A percentile compares a stretch with the other conserved stretches of the same genome.
These are phyloP conservation scores for Alternaria brassicae DNA, from an alignment of 2,329 filamentous ascomycete species.

Conservation along the genomic window DNA sequence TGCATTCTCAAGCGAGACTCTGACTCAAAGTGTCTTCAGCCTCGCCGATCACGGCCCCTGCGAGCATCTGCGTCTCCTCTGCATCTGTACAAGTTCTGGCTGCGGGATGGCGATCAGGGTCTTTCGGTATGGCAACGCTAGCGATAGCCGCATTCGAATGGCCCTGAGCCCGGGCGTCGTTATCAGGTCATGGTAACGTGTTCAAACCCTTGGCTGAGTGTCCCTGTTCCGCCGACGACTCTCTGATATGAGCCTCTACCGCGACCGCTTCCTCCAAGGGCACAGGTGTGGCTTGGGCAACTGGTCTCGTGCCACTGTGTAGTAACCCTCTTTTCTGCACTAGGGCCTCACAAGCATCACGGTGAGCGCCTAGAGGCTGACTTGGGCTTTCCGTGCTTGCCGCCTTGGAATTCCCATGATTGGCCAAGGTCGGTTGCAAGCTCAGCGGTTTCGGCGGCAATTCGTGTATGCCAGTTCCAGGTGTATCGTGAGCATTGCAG, in stretches of 20 bases:
- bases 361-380: not conserved
- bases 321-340: not conserved
- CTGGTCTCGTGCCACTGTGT: not conserved
- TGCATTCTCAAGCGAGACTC: not conserved
- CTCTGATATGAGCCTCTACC: not conserved
- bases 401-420: not conserved
- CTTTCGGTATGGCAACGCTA: not conserved
- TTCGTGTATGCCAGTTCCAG: not conserved
- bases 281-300: not conserved
- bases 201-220: not conserved
- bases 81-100: not conserved
- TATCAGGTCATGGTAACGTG: not conserved
- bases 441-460: not conserved
- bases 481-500: not conserved
- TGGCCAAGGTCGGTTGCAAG: not conserved
- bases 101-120: slow-evolving; percentile 1
- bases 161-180: not conserved
- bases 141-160: not conserved
- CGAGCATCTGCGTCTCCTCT: not conserved
- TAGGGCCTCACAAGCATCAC: not conserved
- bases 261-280: not conserved
- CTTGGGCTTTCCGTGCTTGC: not conserved
- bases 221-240: not conserved
- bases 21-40: not conserved
- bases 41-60: not conserved